Base-by-base conservation (phyloP, 148 eudicot genomes). In the Dianthus caryophyllus region DNA sequence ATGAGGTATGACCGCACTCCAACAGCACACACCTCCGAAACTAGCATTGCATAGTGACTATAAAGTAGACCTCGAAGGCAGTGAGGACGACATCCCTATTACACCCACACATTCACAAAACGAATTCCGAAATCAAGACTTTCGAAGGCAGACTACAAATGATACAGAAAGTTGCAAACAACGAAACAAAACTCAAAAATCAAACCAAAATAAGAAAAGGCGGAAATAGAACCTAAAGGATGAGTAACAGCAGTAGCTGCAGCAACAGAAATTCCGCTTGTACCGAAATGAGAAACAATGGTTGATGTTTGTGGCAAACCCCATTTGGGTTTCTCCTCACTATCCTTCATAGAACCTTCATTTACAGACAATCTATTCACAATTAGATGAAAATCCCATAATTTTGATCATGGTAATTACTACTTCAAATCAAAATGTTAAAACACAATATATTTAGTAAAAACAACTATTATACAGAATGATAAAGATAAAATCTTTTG, bases 241-340 rank as follows among this genome's bases (percentile, higher is more conserved):
- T 91, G 97, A 61, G 97, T 91, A 62, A 87, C 64, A 33, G 78
- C 78, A 30, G 97, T 91, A 16, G 97, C 97, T 4, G 80, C 63
- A n/a, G 93, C 93, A 71, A 91, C 97, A 26, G 97, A 77, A 70
- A 77, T 38, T 36, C 86, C 93, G 77, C 93, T 88, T 1, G 96
- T 87, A 44, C 90, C 93, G 66, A 91, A 91, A 56, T 88, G 97
- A 70, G 72, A 74, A 8, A 73, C 18, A 55, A 91, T 84, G 65
- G 80, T 71, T 12, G 96, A 77, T 22, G 83, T 27, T 17, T 93
- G 79, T 18, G 97, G 82, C 36, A 76, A 65, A 51, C 66, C 66
- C 88, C 81, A 75, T 74, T 76, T 80, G 77, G 68, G 57, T 64
- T 73, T 69, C 70, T 62, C 48, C 15, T 48, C 50, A 20, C 9